Evolutionary conservation across 2,329 filamentous ascomycete genomes (phyloP), one percentile per base, ranked within the genome.

Genomic region (Alternaria gaisen): DNA sequence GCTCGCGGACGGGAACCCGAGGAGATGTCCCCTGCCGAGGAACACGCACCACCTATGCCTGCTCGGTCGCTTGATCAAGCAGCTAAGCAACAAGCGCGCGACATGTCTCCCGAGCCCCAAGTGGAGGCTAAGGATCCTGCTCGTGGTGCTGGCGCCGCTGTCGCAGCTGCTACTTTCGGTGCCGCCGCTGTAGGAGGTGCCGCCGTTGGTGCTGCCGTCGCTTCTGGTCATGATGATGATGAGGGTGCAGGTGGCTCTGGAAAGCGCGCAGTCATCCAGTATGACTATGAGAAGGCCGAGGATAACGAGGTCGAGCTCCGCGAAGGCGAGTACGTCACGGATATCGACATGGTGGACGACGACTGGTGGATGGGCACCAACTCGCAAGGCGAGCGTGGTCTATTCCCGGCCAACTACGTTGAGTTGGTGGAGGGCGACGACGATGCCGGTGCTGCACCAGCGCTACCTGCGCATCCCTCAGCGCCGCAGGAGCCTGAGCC

Each of bases 351-450:
- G 91, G 93, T 99, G 2, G 95, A 98, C 71, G 91, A 96, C 53
- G 94, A 99, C 77, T 99, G 95, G 95, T 99, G 95, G 95, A 91
- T 97, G 87, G 95, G 96, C 43, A 92, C 91, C 68, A 99, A 98
- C 82, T 82, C 86, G 22, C 85, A 84, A 63, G 95, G 95, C 70
- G 93, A 97, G 79, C 90, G 85, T 60, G 95, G 95, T 48, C 84
- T 99, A 36, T 98, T 99, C 85, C 95, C 95, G 5, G 95, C 92
- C 82, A 98, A 97, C 83, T 99, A 99, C 69, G 94, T 99, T 54
- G 93, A 97, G 78, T 79, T 97, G 22, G 84, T 95, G 36, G 90
- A 91, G 40, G 90, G 77, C n/a, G 79, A 77, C n/a, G 79, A 77
- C 36, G 75, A 69, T 40, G 77, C 64, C 30, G 70, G 72, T 57